These are phyloP conservation scores for Cucurbita ficifolia DNA, from an alignment of 306 rosid genomes.

Conservation along the genomic window DNA sequence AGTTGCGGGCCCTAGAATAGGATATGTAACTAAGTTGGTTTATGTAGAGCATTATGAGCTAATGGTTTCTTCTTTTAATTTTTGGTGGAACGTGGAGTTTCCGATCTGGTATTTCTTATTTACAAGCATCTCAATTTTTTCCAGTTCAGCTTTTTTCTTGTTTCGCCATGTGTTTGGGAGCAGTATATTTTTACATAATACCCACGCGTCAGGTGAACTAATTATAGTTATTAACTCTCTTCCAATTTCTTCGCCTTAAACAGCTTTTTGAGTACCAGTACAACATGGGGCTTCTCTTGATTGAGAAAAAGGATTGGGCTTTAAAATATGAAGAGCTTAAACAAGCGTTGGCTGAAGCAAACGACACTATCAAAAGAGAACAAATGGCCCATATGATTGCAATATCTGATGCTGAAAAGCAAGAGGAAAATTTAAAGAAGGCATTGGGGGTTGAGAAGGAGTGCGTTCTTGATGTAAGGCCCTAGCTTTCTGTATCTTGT, in stretches of 20 bases:
- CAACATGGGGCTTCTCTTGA: constrained; percentile 94
- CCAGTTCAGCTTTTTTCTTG: neutral
- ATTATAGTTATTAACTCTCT: neutral
- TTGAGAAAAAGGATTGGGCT: constrained; percentile 91
- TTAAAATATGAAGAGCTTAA: constrained; percentile 41
- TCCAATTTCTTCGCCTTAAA: neutral
- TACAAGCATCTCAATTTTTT: neutral
- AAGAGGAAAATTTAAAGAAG: constrained; percentile 72
- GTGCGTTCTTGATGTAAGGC: constrained; percentile 88
- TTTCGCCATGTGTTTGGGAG: neutral
- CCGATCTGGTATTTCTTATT: neutral
- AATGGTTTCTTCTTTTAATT: neutral
- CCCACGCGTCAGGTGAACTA: neutral
- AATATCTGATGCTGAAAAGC: constrained; percentile 58
- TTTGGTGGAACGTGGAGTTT: neutral
- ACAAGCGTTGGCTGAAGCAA: constrained; percentile 41
- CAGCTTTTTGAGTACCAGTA: constrained; percentile 93
- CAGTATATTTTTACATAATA: neutral
- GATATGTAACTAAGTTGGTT: neutral
- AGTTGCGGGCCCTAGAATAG: neutral
- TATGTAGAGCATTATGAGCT: neutral
- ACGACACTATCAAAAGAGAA: constrained; percentile 53
- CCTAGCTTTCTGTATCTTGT: constrained; percentile 1
- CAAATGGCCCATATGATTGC: constrained; percentile 60
- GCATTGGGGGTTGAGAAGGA: constrained; percentile 94